phyloP scores from a whole-genome alignment of 306 rosid genomes.

The Begonia masoniana region DNA sequence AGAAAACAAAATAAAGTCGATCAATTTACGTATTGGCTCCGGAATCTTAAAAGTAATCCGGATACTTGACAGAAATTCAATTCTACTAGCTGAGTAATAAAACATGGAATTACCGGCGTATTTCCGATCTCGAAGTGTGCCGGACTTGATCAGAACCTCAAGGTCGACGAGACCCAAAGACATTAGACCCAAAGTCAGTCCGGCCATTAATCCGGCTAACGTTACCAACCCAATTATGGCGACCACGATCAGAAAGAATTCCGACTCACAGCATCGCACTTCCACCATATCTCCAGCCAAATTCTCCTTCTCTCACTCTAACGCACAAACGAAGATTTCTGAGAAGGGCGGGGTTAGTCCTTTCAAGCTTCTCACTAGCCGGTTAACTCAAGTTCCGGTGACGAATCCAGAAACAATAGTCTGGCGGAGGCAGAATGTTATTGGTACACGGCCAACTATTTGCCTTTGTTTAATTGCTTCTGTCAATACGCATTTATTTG shows the following conservation, averaged over 20 bases:
- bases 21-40: no score
- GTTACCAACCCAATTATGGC: conserved; percentile 21
- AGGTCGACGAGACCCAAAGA: conserved; percentile 56
- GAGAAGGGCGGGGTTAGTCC: no score
- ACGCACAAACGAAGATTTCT: no score
- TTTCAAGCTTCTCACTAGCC: no score
- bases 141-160: conserved; percentile 52
- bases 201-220: conserved; percentile 44
- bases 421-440: no score
- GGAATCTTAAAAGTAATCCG: background rate
- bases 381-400: no score
- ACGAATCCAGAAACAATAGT: no score
- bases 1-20: no score
- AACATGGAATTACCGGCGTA: conserved; percentile 35
- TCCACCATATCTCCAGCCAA: conserved; percentile 3
- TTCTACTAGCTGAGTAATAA: background rate
- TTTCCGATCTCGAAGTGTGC: conserved; percentile 34
- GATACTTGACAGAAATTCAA: background rate
- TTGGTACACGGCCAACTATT: no score
- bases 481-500: no score
- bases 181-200: conserved; percentile 50
- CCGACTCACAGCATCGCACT: conserved; percentile 18
- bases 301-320: background rate
- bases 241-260: conserved; percentile 29
- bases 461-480: no score